Conservation (phyloP, 495 filamentous ascomycete genomes). For the Xylaria flabelliformis region DNA sequence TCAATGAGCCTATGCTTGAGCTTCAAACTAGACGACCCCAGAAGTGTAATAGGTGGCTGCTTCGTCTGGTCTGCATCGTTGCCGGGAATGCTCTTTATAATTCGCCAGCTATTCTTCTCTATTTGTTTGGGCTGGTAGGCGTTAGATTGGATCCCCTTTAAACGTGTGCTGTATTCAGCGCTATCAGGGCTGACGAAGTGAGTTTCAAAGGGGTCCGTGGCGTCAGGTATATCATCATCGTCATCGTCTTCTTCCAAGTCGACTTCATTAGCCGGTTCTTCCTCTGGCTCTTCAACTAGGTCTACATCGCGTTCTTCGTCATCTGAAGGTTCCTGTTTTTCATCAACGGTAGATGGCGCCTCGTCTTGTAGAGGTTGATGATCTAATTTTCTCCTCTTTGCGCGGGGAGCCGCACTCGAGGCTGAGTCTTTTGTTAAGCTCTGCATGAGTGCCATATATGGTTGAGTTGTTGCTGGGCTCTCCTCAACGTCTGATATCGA, state of each 20-base stretch:
- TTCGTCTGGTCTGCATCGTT: conserved; percentile 32
- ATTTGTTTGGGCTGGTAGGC: conserved; percentile 64
- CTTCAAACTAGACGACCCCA: conserved; percentile 56
- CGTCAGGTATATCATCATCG: conserved; percentile 59
- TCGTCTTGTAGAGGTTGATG: conserved; percentile 38
- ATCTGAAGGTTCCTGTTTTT: conserved; percentile 38
- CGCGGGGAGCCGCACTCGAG: conserved; percentile 61
- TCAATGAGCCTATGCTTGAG: conserved; percentile 63
- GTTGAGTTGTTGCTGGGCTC: conserved; percentile 43
- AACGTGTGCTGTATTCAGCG: conserved; percentile 55
- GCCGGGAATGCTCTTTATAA: conserved; percentile 46
- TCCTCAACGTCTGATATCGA: conserved; percentile 52
- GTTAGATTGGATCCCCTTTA: conserved; percentile 60
- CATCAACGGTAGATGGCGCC: conserved; percentile 36
- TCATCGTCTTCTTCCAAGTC: conserved; percentile 42
- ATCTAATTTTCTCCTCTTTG: conserved; percentile 73
- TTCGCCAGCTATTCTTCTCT: conserved; percentile 49
- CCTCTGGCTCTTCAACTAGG: conserved; percentile 56
- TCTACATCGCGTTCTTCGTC: conserved; percentile 51
- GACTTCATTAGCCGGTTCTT: conserved; percentile 48
- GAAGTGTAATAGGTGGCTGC: conserved; percentile 37
- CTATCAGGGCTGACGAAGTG: conserved; percentile 76
- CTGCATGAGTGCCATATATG: conserved; percentile 73
- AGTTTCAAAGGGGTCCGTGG: conserved; percentile 75
- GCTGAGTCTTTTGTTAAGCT: conserved; percentile 62